Conservation (phyloP, 495 filamentous ascomycete species). For the Eremomyces bilateralis region DNA sequence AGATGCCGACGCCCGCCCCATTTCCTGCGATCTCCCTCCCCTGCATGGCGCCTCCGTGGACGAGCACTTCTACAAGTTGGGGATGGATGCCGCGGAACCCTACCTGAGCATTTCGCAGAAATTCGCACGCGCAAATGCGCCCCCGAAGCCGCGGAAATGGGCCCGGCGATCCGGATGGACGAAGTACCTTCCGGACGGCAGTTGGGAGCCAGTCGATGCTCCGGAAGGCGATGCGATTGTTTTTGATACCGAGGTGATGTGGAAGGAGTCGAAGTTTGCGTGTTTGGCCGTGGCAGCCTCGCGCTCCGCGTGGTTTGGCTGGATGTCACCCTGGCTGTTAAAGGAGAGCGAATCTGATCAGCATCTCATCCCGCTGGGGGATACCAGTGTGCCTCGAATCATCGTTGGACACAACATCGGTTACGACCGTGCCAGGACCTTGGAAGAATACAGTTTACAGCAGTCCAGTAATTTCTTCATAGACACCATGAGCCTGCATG, state of each 20-base stretch:
- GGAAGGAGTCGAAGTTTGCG: slow-evolving; percentile 71
- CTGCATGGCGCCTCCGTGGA: slow-evolving; percentile 68
- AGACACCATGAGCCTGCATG: slow-evolving; percentile 96
- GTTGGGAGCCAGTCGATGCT: slow-evolving; percentile 42
- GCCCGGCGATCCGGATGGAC: slow-evolving; percentile 74
- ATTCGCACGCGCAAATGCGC: slow-evolving; percentile 42
- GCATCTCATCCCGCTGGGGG: slow-evolving; percentile 73
- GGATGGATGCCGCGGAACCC: slow-evolving; percentile 74
- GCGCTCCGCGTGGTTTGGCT: slow-evolving; percentile 82
- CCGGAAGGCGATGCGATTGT: slow-evolving; percentile 64
- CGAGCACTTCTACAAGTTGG: slow-evolving; percentile 87
- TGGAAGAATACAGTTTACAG: slow-evolving; percentile 69
- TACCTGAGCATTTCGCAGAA: slow-evolving; percentile 54
- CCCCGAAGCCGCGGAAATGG: slow-evolving; percentile 64
- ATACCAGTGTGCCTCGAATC: slow-evolving; percentile 43
- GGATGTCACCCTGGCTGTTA: slow-evolving; percentile 90
- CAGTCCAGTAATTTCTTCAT: slow-evolving; percentile 75
- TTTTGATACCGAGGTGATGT: slow-evolving; percentile 97
- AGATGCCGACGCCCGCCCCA: slow-evolving; percentile 46
- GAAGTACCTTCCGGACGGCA: slow-evolving; percentile 61
- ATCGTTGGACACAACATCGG: slow-evolving; percentile 92
- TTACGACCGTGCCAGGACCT: slow-evolving; percentile 72
- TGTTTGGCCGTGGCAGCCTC: slow-evolving; percentile 91
- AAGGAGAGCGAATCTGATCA: slow-evolving; percentile 52
- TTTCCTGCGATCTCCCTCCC: slow-evolving; percentile 65